Evolutionary conservation across 768 basidiomycete species (phyloP).

Genomic region (Trametes cinnabarina): DNA sequence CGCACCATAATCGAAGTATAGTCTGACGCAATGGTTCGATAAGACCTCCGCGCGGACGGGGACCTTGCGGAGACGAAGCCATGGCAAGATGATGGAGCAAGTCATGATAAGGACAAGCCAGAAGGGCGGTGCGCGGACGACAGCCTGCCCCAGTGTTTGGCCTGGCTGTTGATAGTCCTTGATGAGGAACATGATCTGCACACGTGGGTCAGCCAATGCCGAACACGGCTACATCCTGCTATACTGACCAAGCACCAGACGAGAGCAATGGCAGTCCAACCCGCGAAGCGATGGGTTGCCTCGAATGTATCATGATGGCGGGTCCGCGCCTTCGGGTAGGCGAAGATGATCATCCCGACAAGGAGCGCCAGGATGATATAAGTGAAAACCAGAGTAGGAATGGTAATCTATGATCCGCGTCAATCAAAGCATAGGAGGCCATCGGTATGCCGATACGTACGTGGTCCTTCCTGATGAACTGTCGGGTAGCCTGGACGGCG

Average conservation of each 20-base stretch:
- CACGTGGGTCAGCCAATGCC: not conserved
- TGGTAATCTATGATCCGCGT: constrained; percentile 38
- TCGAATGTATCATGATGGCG: constrained; percentile 52
- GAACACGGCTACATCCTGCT: not conserved
- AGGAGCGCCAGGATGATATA: constrained; percentile 48
- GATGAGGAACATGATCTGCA: constrained; percentile 46
- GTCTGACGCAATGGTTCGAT: constrained; percentile 51
- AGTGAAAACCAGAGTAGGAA: constrained; percentile 46
- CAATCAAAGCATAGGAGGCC: constrained; percentile 5
- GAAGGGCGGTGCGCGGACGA: constrained; percentile 45
- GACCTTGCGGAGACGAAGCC: constrained; percentile 53
- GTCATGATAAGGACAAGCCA: constrained; percentile 54
- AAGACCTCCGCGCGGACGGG: constrained; percentile 48
- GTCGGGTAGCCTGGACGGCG: constrained; percentile 49
- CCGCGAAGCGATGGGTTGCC: constrained; percentile 51
- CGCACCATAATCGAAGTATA: constrained; percentile 55
- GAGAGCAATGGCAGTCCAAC: constrained; percentile 50
- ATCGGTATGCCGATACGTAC: constrained; percentile 25
- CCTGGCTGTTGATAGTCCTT: constrained; percentile 45
- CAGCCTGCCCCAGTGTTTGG: constrained; percentile 39
- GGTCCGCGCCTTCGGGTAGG: constrained; percentile 45
- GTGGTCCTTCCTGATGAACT: constrained; percentile 36
- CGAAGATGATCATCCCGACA: constrained; percentile 47
- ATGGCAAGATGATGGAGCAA: constrained; percentile 52
- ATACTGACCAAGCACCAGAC: constrained; percentile 47